phyloP scores from a whole-genome alignment of 495 filamentous ascomycete species.

The Lasiosphaeris hirsuta region DNA sequence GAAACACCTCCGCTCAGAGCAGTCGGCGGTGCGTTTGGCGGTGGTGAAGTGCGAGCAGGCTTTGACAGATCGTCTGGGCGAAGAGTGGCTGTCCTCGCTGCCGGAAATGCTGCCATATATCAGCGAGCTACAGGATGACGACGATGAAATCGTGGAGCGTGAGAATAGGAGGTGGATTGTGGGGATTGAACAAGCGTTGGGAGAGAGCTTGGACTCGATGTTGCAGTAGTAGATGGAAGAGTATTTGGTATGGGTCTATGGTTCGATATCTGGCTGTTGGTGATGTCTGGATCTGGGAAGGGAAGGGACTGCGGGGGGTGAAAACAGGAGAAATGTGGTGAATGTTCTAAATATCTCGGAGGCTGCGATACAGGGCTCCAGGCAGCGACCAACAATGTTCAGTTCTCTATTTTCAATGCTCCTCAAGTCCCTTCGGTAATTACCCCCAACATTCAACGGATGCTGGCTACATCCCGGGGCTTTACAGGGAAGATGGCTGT shows the following conservation, averaged over 20 bases:
- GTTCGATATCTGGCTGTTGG: neutral
- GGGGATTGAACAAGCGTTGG: slow-evolving; percentile 79
- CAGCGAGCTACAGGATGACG: slow-evolving; percentile 91
- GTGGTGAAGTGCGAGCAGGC: slow-evolving; percentile 75
- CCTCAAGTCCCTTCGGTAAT: too few relatives aligned
- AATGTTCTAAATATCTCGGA: neutral
- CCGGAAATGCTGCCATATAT: slow-evolving; percentile 95
- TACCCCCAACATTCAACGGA: too few relatives aligned
- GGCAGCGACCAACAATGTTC: too few relatives aligned
- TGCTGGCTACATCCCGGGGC: too few relatives aligned
- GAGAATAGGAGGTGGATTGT: slow-evolving; percentile 85
- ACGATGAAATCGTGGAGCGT: slow-evolving; percentile 84
- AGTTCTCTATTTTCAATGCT: too few relatives aligned
- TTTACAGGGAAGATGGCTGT: too few relatives aligned
- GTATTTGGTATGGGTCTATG: neutral
- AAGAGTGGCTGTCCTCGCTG: slow-evolving; percentile 86
- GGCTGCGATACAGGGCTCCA: neutral
- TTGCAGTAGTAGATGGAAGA: slow-evolving; percentile 55
- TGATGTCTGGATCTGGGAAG: too few relatives aligned
- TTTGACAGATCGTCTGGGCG: slow-evolving; percentile 73
- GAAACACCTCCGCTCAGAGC: slow-evolving; percentile 68
- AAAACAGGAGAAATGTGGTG: neutral
- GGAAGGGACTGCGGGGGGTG: too few relatives aligned
- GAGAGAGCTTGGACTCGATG: slow-evolving; percentile 86
- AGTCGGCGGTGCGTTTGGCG: slow-evolving; percentile 63